phyloP scores from a whole-genome alignment of 345 rosid genomes.

The Syzygium jambos region DNA sequence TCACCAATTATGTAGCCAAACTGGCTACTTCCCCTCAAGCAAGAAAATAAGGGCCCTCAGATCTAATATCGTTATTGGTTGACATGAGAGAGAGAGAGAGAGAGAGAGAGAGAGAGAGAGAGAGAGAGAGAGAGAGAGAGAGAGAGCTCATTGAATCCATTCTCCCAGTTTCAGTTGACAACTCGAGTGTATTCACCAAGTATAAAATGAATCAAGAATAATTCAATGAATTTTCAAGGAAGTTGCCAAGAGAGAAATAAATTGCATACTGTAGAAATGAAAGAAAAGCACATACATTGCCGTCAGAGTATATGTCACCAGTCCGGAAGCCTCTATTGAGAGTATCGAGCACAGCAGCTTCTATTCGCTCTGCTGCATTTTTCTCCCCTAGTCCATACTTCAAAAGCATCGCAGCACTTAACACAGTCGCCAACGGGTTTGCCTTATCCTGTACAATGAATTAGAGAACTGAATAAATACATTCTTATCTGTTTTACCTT shows the following conservation, averaged over 20 bases:
- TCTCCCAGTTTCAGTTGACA: no score
- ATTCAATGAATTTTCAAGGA: no score
- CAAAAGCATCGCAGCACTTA: slow-evolving; percentile 96
- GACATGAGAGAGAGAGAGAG: not conserved
- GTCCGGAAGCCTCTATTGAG: slow-evolving; percentile 78
- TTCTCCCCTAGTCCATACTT: slow-evolving; percentile 88
- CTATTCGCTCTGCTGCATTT: slow-evolving; percentile 78
- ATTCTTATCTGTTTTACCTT: not conserved
- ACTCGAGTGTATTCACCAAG: no score
- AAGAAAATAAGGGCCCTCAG: not conserved
- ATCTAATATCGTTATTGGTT: not conserved
- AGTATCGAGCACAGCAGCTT: slow-evolving; percentile 74
- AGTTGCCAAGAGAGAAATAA: no score
- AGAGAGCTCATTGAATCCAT: no score
- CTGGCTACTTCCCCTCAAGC: not conserved
- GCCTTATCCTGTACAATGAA: slow-evolving; percentile 69
- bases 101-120: no score
- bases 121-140: no score
- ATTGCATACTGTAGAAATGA: no score
- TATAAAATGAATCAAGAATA: no score
- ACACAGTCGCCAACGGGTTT: slow-evolving; percentile 89
- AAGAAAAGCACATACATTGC: slow-evolving; percentile 57
- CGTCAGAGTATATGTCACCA: slow-evolving; percentile 69
- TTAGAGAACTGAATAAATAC: not conserved
- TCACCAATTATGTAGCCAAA: not conserved